These are phyloP conservation scores for Ustilago curta DNA, from an alignment of 1,284 basidiomycete species.

Conservation along the genomic window DNA sequence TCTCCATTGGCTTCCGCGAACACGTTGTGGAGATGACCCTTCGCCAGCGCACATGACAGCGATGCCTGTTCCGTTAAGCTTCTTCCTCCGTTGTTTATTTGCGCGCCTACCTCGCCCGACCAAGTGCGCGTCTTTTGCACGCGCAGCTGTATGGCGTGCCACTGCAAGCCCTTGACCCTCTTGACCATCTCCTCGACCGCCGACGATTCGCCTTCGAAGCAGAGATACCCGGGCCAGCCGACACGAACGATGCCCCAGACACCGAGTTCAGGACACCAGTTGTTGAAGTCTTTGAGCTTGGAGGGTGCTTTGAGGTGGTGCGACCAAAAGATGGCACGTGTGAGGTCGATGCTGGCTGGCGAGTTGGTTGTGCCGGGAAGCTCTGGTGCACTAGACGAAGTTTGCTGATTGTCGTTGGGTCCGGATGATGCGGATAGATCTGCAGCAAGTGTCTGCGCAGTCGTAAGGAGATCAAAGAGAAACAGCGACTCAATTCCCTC, in stretches of 20 bases:
- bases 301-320: slow-evolving; percentile 56
- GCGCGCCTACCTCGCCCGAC: background rate
- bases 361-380: background rate
- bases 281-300: slow-evolving; percentile 53
- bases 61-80: slow-evolving; percentile 21
- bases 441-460: slow-evolving; percentile 27
- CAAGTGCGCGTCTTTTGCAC: slow-evolving; percentile 30
- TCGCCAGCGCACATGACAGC: slow-evolving; percentile 31
- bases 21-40: slow-evolving; percentile 19
- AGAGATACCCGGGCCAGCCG: slow-evolving; percentile 57
- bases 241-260: slow-evolving; percentile 53
- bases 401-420: background rate
- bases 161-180: slow-evolving; percentile 52
- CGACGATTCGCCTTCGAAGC: slow-evolving; percentile 48
- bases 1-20: background rate
- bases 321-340: slow-evolving; percentile 50
- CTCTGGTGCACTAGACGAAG: background rate
- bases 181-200: slow-evolving; percentile 55
- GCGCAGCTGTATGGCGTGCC: slow-evolving; percentile 51
- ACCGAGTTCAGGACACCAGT: slow-evolving; percentile 51
- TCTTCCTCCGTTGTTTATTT: background rate
- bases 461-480: slow-evolving; percentile 42
- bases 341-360: slow-evolving; percentile 5
- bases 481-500: slow-evolving; percentile 41
- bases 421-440: slow-evolving; percentile 6